These are phyloP conservation scores for Afroboletus lepidellus DNA, from an alignment of 1,284 basidiomycete genomes.

Conservation along the genomic window DNA sequence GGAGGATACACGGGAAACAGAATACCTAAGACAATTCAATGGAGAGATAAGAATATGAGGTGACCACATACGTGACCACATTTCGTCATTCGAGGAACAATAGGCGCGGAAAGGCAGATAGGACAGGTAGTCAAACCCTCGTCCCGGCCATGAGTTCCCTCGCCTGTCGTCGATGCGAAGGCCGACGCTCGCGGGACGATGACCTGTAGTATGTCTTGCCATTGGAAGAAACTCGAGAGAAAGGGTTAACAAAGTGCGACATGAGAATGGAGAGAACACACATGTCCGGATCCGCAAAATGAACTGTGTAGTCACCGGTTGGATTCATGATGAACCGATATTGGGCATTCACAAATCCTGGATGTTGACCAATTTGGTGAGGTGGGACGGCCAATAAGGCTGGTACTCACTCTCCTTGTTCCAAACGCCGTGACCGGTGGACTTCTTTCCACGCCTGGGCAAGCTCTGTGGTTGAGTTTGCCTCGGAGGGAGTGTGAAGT, in stretches of 20 bases:
- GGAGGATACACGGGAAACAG: slow-evolving; percentile 89
- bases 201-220: slow-evolving; percentile 95
- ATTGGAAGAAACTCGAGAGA: slow-evolving; percentile 79
- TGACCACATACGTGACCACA: slow-evolving; percentile 85
- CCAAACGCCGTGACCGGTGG: slow-evolving; percentile 63
- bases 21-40: slow-evolving; percentile 57
- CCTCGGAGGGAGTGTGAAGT: slow-evolving; percentile 81
- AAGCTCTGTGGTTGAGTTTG: slow-evolving; percentile 57
- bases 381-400: slow-evolving; percentile 8
- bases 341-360: slow-evolving; percentile 90
- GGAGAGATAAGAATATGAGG: slow-evolving; percentile 12
- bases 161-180: slow-evolving; percentile 51
- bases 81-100: slow-evolving; percentile 94
- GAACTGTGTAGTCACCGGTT: slow-evolving; percentile 87
- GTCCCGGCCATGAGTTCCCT: slow-evolving; percentile 38
- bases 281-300: slow-evolving; percentile 96
- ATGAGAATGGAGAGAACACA: slow-evolving; percentile 39
- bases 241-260: slow-evolving; percentile 11
- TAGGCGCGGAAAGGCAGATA: slow-evolving; percentile 90
- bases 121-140: slow-evolving; percentile 83
- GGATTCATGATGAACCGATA: slow-evolving; percentile 95
- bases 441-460: slow-evolving; percentile 73
- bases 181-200: slow-evolving; percentile 82
- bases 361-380: slow-evolving; percentile 10
- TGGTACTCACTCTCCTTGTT: slow-evolving; percentile 80